A percentile compares a stretch with the other conserved stretches of the same genome.
phyloP scores from a whole-genome alignment of 139 green algal genomes.

The Picochlorum costavermella region DNA sequence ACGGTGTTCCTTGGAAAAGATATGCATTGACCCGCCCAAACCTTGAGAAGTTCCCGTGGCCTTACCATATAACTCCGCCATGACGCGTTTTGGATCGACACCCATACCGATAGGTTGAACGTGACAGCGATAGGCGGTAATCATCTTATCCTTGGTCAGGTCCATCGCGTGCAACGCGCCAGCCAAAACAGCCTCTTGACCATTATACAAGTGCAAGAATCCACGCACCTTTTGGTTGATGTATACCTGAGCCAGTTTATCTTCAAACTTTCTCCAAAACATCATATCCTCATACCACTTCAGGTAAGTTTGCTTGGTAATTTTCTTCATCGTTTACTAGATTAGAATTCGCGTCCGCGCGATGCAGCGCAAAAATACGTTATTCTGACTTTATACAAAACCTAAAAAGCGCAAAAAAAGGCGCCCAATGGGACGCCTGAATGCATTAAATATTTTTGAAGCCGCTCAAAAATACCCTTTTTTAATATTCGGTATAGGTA shows the following conservation, averaged over 20 bases:
- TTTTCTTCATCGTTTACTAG: no score
- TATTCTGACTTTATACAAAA: no score
- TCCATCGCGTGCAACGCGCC: slow-evolving; percentile 85
- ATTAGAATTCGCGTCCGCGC: no score
- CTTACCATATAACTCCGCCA: slow-evolving; percentile 91
- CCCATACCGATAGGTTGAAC: slow-evolving; percentile 85
- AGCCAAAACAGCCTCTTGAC: slow-evolving; percentile 93
- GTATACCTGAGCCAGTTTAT: slow-evolving; percentile 87
- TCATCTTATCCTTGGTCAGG: slow-evolving; percentile 81
- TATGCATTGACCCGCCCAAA: slow-evolving; percentile 96
- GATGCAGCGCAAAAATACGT: no score
- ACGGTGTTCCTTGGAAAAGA: slow-evolving; percentile 70
- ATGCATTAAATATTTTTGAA: no score
- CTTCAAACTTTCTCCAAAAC: slow-evolving; percentile 91
- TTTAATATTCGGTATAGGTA: no score
- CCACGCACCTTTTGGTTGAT: slow-evolving; percentile 91
- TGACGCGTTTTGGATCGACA: slow-evolving; percentile 75
- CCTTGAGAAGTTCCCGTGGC: slow-evolving; percentile 53
- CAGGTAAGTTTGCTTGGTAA: no score
- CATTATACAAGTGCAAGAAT: slow-evolving; percentile 95
- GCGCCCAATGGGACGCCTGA: no score
- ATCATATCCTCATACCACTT: no score
- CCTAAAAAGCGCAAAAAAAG: no score
- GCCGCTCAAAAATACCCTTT: no score
- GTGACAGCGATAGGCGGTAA: slow-evolving; percentile 97